A percentile compares a stretch with the other conserved stretches of the same genome.
phyloP scores from a whole-genome alignment of 805 yeast species.

The Kodamaea hsintzibuensis region DNA sequence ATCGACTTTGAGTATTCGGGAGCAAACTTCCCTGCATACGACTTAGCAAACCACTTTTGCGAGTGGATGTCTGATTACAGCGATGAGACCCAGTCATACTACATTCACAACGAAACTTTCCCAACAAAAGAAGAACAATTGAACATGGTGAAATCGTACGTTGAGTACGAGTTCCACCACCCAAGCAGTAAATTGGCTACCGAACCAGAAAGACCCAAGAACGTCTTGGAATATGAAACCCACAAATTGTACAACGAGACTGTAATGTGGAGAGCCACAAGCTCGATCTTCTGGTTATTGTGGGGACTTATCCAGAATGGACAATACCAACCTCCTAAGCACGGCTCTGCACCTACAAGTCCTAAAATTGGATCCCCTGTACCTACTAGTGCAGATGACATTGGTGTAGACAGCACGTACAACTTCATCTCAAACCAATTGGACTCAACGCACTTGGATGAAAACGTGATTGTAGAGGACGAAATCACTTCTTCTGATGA shows the following conservation, averaged over 20 bases:
- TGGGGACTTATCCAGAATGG: constrained; percentile 91
- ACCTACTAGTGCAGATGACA: constrained; percentile 24
- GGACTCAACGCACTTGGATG: constrained; percentile 37
- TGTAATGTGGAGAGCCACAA: constrained; percentile 77
- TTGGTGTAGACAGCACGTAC: constrained; percentile 43
- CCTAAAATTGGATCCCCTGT: constrained; percentile 12
- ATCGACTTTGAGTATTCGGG: constrained; percentile 97
- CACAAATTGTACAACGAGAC: constrained; percentile 62
- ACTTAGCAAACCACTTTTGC: constrained; percentile 87
- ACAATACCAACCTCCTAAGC: constrained; percentile 22
- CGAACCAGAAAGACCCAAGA: constrained; percentile 11
- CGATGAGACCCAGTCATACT: constrained; percentile 52
- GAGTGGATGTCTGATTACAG: constrained; percentile 98
- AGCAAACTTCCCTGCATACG: constrained; percentile 84
- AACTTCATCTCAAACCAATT: constrained; percentile 49
- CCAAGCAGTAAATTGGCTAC: constrained; percentile 31
- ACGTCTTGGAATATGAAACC: constrained; percentile 35
- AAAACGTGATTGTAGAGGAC: constrained; percentile 27
- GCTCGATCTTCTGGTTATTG: constrained; percentile 76
- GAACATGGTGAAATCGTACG: constrained; percentile 75
- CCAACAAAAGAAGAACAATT: constrained; percentile 71
- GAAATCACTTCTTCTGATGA: constrained; percentile 49
- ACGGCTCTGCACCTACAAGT: background rate
- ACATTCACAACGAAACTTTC: constrained; percentile 53
- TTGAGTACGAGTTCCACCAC: constrained; percentile 53